Percentiles rank a stretch among this genome's conserved stretches.
Evolutionary conservation across 305 asterid species (phyloP).

Genomic region (Fraxinus greggii): DNA sequence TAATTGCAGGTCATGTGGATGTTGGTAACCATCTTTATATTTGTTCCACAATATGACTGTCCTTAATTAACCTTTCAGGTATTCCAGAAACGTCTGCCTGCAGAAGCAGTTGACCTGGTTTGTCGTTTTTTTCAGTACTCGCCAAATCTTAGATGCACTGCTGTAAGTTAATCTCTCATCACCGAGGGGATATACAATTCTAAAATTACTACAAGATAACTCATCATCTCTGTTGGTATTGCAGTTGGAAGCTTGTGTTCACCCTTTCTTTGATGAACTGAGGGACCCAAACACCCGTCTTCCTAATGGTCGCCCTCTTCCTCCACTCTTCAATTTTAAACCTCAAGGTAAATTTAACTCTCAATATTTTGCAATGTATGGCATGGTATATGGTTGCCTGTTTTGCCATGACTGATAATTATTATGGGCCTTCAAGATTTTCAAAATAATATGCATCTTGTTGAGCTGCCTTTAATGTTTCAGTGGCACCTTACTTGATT

Average conservation of each 20-base stretch:
- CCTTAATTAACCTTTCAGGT: constrained; percentile 48
- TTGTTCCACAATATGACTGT: not conserved
- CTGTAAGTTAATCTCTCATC: constrained; percentile 55
- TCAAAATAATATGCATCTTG: not conserved
- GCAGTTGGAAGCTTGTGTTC: constrained; percentile 97
- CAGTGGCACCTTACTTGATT: constrained; percentile 15
- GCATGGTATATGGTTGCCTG: constrained; percentile 1
- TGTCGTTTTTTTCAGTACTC: constrained; percentile 96
- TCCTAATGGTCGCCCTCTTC: constrained; percentile 98
- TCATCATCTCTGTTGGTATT: constrained; percentile 21
- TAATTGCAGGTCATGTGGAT: constrained; percentile 11
- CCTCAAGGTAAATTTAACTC: constrained; percentile 61
- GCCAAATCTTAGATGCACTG: constrained; percentile 94
- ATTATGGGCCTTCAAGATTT: not conserved
- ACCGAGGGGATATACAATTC: constrained; percentile 20
- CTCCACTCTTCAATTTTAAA: constrained; percentile 89
- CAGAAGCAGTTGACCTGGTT: constrained; percentile 92
- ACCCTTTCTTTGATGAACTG: constrained; percentile 93
- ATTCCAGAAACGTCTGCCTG: constrained; percentile 95
- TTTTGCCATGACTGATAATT: not conserved
- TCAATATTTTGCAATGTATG: not conserved
- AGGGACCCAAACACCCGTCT: constrained; percentile 81
- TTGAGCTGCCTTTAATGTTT: not conserved
- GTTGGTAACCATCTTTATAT: constrained; percentile 18
- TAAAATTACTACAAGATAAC: not conserved